A percentile compares a stretch with the other conserved stretches of the same genome.
phyloP scores from a whole-genome alignment of 176 grass and related monocot species.

The Phoenix roebelenii region DNA sequence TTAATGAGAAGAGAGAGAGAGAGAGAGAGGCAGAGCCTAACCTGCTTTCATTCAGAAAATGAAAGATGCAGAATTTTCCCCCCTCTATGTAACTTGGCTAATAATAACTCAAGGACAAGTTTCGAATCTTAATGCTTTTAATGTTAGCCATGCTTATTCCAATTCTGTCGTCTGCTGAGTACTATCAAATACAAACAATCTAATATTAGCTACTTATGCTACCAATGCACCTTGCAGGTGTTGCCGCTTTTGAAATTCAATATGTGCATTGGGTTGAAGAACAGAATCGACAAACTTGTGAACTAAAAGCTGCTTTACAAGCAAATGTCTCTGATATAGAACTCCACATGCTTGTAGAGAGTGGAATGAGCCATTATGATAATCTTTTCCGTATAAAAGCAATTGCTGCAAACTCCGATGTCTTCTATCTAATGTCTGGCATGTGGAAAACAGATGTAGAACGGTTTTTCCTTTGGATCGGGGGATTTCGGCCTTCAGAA shows the following conservation, averaged over 20 bases:
- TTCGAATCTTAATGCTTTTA: too few relatives aligned
- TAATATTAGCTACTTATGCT: too few relatives aligned
- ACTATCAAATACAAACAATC: too few relatives aligned
- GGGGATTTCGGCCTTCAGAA: conserved; percentile 92
- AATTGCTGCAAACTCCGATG: conserved; percentile 52
- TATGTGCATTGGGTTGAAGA: conserved; percentile 80
- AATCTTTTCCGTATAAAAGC: conserved; percentile 62
- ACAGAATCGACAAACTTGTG: conserved; percentile 44
- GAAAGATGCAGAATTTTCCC: too few relatives aligned
- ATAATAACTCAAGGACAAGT: too few relatives aligned
- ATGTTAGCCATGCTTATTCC: too few relatives aligned
- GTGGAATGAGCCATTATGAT: conserved; percentile 48
- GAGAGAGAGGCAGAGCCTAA: too few relatives aligned
- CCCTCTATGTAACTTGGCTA: too few relatives aligned
- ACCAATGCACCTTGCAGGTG: conserved; percentile 17
- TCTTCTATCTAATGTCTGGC: conserved; percentile 84
- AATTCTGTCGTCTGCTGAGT: too few relatives aligned
- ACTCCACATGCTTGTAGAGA: conserved; percentile 53
- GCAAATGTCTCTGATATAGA: conserved; percentile 62
- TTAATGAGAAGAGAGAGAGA: too few relatives aligned
- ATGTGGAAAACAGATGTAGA: conserved; percentile 76
- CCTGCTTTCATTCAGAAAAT: too few relatives aligned
- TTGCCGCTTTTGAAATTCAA: conserved; percentile 65
- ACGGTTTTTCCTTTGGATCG: conserved; percentile 96
- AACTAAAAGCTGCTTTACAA: conserved; percentile 49